Evolutionary conservation across 179 eudicot genomes (phyloP).

Genomic region (Beta lomatogona): DNA sequence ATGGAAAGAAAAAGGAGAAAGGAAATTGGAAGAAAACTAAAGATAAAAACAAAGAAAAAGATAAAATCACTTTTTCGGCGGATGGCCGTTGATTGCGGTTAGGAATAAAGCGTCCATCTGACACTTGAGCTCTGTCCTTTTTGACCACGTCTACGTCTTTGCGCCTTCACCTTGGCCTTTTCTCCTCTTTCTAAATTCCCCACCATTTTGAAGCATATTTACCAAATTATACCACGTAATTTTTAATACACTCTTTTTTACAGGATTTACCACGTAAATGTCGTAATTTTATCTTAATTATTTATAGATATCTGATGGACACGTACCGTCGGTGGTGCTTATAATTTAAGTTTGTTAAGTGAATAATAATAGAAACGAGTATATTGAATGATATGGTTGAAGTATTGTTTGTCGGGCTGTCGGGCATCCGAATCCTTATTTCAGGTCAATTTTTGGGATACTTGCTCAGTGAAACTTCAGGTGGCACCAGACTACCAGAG

Average conservation of each 20-base stretch:
- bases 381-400: slow-evolving; percentile 18
- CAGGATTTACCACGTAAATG: background rate
- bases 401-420: slow-evolving; percentile 44
- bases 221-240: background rate
- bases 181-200: background rate
- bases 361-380: slow-evolving; percentile 1
- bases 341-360: background rate
- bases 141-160: slow-evolving; percentile 37
- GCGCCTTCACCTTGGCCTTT: background rate
- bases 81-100: slow-evolving; percentile 85
- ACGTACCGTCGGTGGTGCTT: slow-evolving; percentile 39
- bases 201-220: background rate
- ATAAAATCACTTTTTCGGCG: slow-evolving; percentile 23
- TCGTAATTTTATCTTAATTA: too few species aligned
- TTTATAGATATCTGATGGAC: too few species aligned
- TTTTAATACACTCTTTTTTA: background rate
- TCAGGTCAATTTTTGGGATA: background rate
- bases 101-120: slow-evolving; percentile 40
- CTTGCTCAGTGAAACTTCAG: background rate
- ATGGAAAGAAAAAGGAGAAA: background rate
- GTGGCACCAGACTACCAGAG: background rate
- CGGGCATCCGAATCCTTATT: slow-evolving; percentile 21
- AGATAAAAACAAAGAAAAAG: background rate
- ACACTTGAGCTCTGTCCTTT: slow-evolving; percentile 30
- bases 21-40: background rate